Conservation (phyloP, 495 filamentous ascomycete species). For the Penicillium goetzii region DNA sequence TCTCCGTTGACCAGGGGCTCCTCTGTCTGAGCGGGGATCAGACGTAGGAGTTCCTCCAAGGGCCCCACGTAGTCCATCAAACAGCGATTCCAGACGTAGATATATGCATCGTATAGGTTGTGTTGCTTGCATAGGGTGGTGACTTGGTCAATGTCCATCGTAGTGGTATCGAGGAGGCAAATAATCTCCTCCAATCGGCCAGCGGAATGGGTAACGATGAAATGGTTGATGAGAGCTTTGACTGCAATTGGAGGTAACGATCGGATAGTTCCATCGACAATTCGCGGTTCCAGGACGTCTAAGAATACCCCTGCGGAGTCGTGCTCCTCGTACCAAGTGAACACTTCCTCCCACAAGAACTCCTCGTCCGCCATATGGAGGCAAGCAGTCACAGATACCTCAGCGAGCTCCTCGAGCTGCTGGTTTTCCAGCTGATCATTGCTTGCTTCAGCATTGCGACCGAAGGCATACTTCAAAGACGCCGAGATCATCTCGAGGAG, state of each 20-base stretch:
- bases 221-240: conserved; percentile 83
- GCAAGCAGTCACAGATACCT: conserved; percentile 82
- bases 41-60: conserved; percentile 77
- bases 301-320: conserved; percentile 76
- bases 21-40: conserved; percentile 54
- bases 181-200: conserved; percentile 90
- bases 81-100: conserved; percentile 96
- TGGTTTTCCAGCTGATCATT: conserved; percentile 53
- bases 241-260: conserved; percentile 80
- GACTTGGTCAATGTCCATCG: conserved; percentile 92
- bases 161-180: conserved; percentile 86
- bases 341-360: conserved; percentile 90
- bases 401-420: conserved; percentile 77
- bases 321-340: conserved; percentile 82
- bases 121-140: conserved; percentile 89
- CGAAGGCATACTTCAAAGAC: conserved; percentile 88
- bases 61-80: conserved; percentile 88
- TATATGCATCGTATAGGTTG: conserved; percentile 89
- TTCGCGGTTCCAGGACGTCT: conserved; percentile 82
- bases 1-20: conserved; percentile 39
- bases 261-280: conserved; percentile 75
- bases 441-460: conserved; percentile 54
- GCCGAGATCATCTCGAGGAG: conserved; percentile 93
- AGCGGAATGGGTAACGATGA: conserved; percentile 69
- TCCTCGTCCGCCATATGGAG: conserved; percentile 73